Base-by-base conservation (phyloP, 148 eudicot genomes). In the Diospyros lotus region DNA sequence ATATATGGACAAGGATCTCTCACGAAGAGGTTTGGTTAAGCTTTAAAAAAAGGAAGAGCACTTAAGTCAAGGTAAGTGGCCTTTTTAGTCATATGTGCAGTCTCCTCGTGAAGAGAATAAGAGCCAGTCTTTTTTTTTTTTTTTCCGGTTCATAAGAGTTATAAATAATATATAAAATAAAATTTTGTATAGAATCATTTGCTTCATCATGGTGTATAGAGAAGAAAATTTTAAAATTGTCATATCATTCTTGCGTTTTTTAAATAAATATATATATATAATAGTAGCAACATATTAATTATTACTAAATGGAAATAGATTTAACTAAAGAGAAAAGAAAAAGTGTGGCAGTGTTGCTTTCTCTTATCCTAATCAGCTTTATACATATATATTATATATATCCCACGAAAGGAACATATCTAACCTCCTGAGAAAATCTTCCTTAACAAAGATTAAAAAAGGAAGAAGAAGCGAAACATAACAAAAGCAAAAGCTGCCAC, bases 401-500 rank as follows among this genome's bases (percentile, higher is more conserved):
- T 3, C 68, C 58, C 10, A 15, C 12, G 3, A 61, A 73, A 52
- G 55, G 51, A 45, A 73, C 65, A 61, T 43, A 39, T 69, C 67
- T 69, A 28, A 81, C 48, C 69, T 45, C 75, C 67, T 73, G 58
- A 73, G 71, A 78, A 79, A 78, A 75, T 76, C 80, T 76, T 68
- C 40, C 65, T 59, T 70, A 46, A 18, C 10, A 4, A 68, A 42
- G 18, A 3, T n/a, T 39, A 13, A 70, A 64, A 74, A 61, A 53
- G 72, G 69, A 52, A 77, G 61, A 73, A 68, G 69, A 10, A 68
- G 64, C 62, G 51, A 76, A 73, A 68, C 58, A 71, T 38, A 64
- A 66, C 48, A 83, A 84, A 85, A 82, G 81, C 76, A 82, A 85
- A 85, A 82, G 88, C 88, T 80, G 88, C 74, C 84, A 64, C 73